Base-by-base conservation (phyloP, 2,329 filamentous ascomycete genomes). In the Torrubiellomyces zombiae region DNA sequence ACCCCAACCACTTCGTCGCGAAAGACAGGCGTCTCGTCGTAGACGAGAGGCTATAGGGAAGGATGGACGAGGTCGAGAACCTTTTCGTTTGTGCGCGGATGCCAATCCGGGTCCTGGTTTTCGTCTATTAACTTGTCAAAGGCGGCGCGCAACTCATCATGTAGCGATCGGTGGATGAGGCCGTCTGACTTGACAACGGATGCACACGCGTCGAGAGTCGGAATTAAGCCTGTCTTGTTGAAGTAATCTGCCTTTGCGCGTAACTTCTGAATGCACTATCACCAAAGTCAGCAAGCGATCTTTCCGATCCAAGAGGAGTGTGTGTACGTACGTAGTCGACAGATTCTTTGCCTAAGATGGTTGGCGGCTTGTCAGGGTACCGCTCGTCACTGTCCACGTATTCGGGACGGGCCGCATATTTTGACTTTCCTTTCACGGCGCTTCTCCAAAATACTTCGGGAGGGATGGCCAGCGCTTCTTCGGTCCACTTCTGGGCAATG, bases 61-160 rank as follows among this genome's bases (percentile, higher is more conserved):
- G 72, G 70, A 33, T 77, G 61, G 5, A 77, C 57, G 2, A 77
- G 47, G 38, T 78, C 63, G 1, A 72, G 56, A 2, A 78, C 68
- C 30, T 57, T 59, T 1, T 50, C 43, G 16, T 67, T 49, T 1
- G 63, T 68, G 3, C 58, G 51, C 0, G 71, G 72, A 42, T 76
- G 67, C 58, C 63, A 78, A 41, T 75, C 71, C 32, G n/a, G n/a
- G n/a, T 63, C 60, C 17, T 51, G 24, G 0, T 47, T 27, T 6
- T 63, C 57, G 0, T 61, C 43, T 30, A 74, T 60, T 2, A 79
- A 48, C 0, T 39, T 40, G 2, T 43, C 39, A 16, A 65, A 56
- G 2, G 53, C 57, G 3, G 38, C 33, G 15, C 38, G 48, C 3
- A 77, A 48, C 1, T 48, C 42, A 1, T 56, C 10, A 4, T 29